Percentiles rank a stretch among this genome's conserved stretches.
These are phyloP conservation scores for Cronartium quercuum DNA, from an alignment of 1,284 basidiomycete species.

Conservation along the genomic window DNA sequence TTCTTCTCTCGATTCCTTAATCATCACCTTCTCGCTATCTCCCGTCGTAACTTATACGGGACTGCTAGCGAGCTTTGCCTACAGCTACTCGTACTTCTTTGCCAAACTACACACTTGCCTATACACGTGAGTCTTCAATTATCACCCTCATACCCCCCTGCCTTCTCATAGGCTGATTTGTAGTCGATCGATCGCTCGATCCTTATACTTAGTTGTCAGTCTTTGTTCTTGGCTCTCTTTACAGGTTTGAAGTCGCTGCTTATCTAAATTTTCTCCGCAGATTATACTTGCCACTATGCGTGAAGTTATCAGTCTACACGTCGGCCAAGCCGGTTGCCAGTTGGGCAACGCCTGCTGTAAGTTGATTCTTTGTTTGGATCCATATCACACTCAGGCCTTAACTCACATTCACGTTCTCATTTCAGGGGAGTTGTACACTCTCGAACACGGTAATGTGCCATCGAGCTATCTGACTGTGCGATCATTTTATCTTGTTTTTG, in stretches of 20 bases:
- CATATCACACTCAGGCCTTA: not conserved
- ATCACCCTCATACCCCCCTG: not conserved
- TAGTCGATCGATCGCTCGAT: not conserved
- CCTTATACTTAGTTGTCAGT: not conserved
- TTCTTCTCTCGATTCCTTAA: not conserved
- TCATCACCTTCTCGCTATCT: conserved; percentile 2
- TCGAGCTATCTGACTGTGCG: not conserved
- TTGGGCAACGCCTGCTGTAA: conserved; percentile 33
- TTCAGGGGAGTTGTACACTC: conserved; percentile 27
- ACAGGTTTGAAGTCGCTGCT: not conserved
- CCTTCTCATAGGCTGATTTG: not conserved
- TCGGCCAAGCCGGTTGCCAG: conserved; percentile 92
- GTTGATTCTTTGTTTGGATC: not conserved
- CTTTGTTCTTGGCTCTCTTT: not conserved
- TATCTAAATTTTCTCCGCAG: not conserved
- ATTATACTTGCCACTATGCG: not conserved
- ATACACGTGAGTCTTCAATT: not conserved
- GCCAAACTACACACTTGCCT: not conserved
- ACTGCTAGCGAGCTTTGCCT: not conserved
- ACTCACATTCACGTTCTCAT: not conserved
- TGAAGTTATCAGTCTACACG: conserved; percentile 84
- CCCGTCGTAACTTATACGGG: conserved; percentile 38
- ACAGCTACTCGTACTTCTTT: not conserved
- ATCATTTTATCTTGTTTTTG: not conserved
- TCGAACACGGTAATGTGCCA: conserved; percentile 27